These are phyloP conservation scores for Meyerozyma sp. DNA, from an alignment of 1,139 yeast genomes.

Conservation along the genomic window DNA sequence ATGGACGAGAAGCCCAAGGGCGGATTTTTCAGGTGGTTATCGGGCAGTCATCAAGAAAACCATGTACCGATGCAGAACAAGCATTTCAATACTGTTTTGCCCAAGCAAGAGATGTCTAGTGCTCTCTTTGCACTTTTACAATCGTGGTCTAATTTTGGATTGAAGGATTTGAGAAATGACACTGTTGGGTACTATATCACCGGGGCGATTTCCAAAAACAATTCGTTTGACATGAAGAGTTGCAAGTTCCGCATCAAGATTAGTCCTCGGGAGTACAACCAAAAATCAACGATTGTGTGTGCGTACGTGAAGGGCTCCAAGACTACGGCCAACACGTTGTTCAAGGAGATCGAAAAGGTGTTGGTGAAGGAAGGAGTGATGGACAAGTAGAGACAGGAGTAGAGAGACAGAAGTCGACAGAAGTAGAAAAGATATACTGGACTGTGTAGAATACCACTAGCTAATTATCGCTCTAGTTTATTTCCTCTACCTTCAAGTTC, in stretches of 20 bases:
- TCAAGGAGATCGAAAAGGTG: conserved; percentile 44
- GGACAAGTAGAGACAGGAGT: conserved; percentile 15
- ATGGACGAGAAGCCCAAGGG: conserved; percentile 28
- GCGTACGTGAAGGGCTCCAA: conserved; percentile 42
- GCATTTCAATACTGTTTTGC: conserved; percentile 39
- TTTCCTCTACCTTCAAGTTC: neutral
- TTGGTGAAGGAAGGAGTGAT: conserved; percentile 43
- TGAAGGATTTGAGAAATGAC: conserved; percentile 50
- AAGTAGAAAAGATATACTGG: too few species aligned
- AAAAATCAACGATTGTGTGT: conserved; percentile 43
- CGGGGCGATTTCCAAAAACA: conserved; percentile 58
- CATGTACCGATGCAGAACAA: conserved; percentile 20
- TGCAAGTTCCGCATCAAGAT: conserved; percentile 60
- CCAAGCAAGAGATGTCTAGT: conserved; percentile 54
- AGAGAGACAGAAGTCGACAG: neutral
- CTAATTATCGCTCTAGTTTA: neutral
- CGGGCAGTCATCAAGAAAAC: conserved; percentile 19
- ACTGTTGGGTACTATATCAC: conserved; percentile 41
- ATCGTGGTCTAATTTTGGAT: conserved; percentile 70
- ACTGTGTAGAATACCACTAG: neutral
- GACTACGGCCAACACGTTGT: conserved; percentile 38
- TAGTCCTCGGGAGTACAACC: conserved; percentile 27
- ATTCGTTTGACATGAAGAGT: conserved; percentile 58
- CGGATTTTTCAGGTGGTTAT: conserved; percentile 42
- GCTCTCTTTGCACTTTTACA: conserved; percentile 58